Percentiles rank a stretch among this genome's conserved stretches.
These are phyloP conservation scores for Cyberlindnera mycetangii DNA, from an alignment of 805 yeast genomes.

Conservation along the genomic window DNA sequence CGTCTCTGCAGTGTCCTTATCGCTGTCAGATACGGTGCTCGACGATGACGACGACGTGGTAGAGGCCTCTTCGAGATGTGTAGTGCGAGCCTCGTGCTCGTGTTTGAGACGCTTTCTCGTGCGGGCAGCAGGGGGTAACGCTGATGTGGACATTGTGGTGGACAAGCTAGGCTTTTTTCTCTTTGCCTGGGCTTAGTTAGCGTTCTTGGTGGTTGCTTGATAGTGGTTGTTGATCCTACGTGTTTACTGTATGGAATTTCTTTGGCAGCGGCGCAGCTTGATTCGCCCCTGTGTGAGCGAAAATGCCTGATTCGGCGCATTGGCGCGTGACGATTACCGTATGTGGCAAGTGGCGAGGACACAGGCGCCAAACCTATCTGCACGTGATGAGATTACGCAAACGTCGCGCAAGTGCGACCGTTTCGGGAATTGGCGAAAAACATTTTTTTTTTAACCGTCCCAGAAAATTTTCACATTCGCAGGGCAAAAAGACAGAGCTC, in stretches of 20 bases:
- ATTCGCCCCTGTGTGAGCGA: conserved; percentile 1
- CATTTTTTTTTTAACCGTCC: not conserved
- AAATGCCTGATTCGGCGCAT: conserved; percentile 6
- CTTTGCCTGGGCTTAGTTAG: not conserved
- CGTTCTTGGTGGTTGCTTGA: not conserved
- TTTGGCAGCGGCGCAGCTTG: conserved; percentile 1
- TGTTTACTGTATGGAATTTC: not conserved
- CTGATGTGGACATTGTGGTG: conserved; percentile 8
- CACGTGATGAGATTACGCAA: conserved; percentile 13
- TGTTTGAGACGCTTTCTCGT: conserved; percentile 14
- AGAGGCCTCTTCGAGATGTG: conserved; percentile 9
- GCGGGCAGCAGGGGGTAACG: conserved; percentile 14
- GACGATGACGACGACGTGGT: conserved; percentile 13
- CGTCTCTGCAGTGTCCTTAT: conserved; percentile 6
- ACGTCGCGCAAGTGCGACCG: conserved; percentile 1
- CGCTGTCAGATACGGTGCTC: conserved; percentile 12
- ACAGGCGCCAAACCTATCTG: not conserved
- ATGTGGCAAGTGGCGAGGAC: not conserved
- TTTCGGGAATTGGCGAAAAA: not conserved
- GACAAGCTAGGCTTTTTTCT: not conserved
- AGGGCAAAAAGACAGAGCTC: conserved; percentile 6
- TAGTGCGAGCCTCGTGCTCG: conserved; percentile 9
- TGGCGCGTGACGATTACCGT: not conserved
- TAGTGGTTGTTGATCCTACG: not conserved
- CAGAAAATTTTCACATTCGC: conserved; percentile 15